A percentile compares a stretch with the other conserved stretches of the same genome.
Evolutionary conservation across 2,329 filamentous ascomycete genomes (phyloP).

Genomic region (Monilinia polystroma): DNA sequence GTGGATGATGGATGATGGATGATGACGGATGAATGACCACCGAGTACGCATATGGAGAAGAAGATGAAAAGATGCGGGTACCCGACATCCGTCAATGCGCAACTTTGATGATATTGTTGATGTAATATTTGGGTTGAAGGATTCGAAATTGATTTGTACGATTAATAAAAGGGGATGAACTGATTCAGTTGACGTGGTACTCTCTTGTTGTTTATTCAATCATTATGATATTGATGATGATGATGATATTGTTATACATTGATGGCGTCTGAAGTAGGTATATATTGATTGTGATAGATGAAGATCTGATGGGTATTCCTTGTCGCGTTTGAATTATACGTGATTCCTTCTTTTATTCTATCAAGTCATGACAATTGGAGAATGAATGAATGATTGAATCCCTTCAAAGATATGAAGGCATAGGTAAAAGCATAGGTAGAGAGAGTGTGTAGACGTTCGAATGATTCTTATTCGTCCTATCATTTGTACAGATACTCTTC

Average conservation of each 20-base stretch:
- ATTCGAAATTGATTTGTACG: not conserved
- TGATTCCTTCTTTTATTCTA: too few relatives aligned
- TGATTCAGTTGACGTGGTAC: slow-evolving; percentile 4
- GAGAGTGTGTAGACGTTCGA: too few relatives aligned
- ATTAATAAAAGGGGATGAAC: not conserved
- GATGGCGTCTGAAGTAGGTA: not conserved
- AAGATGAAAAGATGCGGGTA: slow-evolving; percentile 7
- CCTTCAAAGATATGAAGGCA: too few relatives aligned
- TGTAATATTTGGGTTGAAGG: not conserved
- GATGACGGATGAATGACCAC: not conserved
- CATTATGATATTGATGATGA: not conserved
- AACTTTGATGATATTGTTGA: not conserved
- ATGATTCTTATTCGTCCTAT: too few relatives aligned
- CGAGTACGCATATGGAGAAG: slow-evolving; percentile 3
- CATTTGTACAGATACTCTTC: too few relatives aligned
- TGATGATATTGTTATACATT: not conserved
- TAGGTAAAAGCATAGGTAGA: too few relatives aligned
- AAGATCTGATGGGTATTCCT: too few relatives aligned
- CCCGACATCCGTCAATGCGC: slow-evolving; percentile 9
- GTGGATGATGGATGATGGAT: not conserved
- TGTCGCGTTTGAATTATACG: too few relatives aligned
- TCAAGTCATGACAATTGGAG: too few relatives aligned
- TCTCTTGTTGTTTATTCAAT: not conserved
- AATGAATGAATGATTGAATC: too few relatives aligned
- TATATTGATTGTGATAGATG: not conserved